A percentile compares a stretch with the other conserved stretches of the same genome.
phyloP scores from a whole-genome alignment of 495 filamentous ascomycete genomes.

The Tuber brumale region DNA sequence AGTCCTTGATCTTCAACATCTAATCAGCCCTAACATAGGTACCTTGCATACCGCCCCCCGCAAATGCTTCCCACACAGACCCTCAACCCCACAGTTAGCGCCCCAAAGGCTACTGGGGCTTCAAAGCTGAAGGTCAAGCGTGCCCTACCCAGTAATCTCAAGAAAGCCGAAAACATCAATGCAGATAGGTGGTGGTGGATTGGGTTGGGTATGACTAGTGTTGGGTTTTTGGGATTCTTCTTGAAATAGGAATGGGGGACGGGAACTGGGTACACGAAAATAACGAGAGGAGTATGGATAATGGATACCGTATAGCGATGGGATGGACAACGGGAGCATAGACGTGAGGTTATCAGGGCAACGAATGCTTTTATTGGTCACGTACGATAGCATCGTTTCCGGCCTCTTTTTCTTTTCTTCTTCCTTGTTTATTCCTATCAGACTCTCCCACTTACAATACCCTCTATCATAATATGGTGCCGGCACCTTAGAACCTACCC shows the following conservation, averaged over 20 bases:
- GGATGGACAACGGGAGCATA: background rate
- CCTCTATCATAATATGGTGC: background rate
- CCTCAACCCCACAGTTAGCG: constrained; percentile 51
- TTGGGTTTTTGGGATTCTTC: constrained; percentile 46
- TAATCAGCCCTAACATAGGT: constrained; percentile 7
- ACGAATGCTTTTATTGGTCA: background rate
- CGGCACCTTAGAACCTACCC: too few species aligned
- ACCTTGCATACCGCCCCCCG: constrained; percentile 58
- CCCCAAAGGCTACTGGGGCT: constrained; percentile 40
- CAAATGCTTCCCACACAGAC: constrained; percentile 69
- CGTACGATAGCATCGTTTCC: background rate
- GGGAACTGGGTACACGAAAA: background rate
- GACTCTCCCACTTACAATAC: background rate
- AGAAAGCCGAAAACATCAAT: constrained; percentile 47
- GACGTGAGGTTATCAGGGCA: background rate
- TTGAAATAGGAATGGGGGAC: constrained; percentile 3
- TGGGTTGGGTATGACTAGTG: constrained; percentile 59
- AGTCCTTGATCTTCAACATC: background rate
- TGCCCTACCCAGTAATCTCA: constrained; percentile 43
- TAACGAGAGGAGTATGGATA: background rate
- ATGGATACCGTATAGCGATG: background rate
- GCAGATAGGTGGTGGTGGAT: constrained; percentile 64
- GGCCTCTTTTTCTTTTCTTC: background rate
- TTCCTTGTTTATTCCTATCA: background rate
- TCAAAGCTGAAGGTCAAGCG: constrained; percentile 41